Evolutionary conservation across 2,329 filamentous ascomycete genomes (phyloP).

Genomic region (Chlorencoelia australis): DNA sequence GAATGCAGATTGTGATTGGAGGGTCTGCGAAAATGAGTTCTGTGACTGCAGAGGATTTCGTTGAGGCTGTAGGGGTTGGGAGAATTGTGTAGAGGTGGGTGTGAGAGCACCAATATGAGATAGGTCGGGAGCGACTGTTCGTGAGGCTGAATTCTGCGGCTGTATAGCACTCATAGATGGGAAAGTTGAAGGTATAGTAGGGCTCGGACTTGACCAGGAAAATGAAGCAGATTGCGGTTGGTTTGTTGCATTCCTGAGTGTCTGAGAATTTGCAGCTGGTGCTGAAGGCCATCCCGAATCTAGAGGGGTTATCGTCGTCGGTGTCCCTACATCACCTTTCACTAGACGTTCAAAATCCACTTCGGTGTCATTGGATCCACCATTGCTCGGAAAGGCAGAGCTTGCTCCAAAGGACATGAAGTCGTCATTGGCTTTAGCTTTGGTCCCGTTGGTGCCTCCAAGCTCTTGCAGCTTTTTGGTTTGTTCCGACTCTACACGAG

Average conservation of each 20-base stretch:
- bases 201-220: constrained; percentile 52
- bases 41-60: constrained; percentile 2
- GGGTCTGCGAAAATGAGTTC: background rate
- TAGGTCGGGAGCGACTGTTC: constrained; percentile 51
- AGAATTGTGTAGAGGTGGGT: constrained; percentile 52
- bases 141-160: constrained; percentile 30
- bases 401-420: constrained; percentile 61
- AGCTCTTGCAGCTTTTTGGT: constrained; percentile 81
- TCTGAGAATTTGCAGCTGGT: constrained; percentile 29
- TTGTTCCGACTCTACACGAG: constrained; percentile 80
- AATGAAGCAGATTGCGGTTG: constrained; percentile 39
- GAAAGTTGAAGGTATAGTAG: constrained; percentile 26
- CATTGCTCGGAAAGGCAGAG: constrained; percentile 42
- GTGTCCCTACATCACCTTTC: constrained; percentile 49
- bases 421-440: constrained; percentile 46
- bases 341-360: constrained; percentile 85
- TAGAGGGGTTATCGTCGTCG: constrained; percentile 30
- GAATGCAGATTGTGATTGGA: constrained; percentile 4
- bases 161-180: constrained; percentile 16
- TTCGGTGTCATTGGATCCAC: constrained; percentile 54
- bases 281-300: constrained; percentile 43
- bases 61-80: constrained; percentile 37
- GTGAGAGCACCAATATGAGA: constrained; percentile 43
- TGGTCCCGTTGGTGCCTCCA: constrained; percentile 44
- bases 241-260: constrained; percentile 26